Evolutionary conservation across 176 grass and related monocot genomes (phyloP), one percentile per base, ranked within the genome.

Genomic region (Oropetium thomaeum): DNA sequence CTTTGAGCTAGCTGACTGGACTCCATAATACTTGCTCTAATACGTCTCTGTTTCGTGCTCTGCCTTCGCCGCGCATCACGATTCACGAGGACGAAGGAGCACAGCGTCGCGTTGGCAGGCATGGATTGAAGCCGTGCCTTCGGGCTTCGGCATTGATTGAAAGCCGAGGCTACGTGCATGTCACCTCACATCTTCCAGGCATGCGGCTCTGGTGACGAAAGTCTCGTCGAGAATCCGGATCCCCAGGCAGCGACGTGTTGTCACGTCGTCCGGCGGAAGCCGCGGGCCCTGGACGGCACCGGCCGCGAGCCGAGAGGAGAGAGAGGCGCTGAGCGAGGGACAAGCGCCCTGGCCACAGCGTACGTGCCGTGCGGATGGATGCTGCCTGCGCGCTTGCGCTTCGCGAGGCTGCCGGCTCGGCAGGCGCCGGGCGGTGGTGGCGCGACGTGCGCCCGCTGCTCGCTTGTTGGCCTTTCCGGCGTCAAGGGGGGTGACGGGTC

Each of bases 121-220:
- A 47, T 75, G n/a, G 10, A 71, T 53, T 7, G 43, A 32, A 2
- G 22, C 10, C 17, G 72, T 6, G 22, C 52, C 8, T 25, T 52
- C 67, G n/a, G 33, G 62, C 20, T 26, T 42, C 53, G 10, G 57
- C 71, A 8, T 39, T 27, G 27, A 62, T 32, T 47, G 27, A 62
- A 75, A 61, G 72, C 72, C 40, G 20, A 15, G 40, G 40, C 58
- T 33, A 76, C 81, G 81, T 51, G 71, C 81, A 31, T 83, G 81
- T 75, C 70, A 47, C n/a, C 29, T 75, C 49, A 5, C 51, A n/a
- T 49, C 52, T 14, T 27, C 54, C 79, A 14, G 48, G 39, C 71
- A 60, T 28, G 80, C 67, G 9, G 68, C 45, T 22, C 44, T 19
- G 28, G 43, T 19, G 16, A 2, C 19, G 8, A 48, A 32, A 3